Conservation (phyloP, 2,329 filamentous ascomycete genomes). For the Pyrenophora teres region DNA sequence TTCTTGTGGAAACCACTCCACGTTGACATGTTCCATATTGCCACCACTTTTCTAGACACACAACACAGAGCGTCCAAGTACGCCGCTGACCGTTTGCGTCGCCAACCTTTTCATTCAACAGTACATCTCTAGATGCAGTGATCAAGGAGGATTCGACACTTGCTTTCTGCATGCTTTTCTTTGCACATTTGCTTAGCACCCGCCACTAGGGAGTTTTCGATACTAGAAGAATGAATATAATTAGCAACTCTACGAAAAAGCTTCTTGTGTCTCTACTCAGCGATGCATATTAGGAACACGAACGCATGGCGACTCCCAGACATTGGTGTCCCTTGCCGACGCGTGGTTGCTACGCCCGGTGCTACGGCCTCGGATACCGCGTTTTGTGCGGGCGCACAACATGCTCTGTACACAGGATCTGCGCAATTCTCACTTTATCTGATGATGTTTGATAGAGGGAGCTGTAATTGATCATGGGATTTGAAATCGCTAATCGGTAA, state of each 20-base stretch:
- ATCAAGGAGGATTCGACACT: background rate
- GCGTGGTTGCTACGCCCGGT: constrained; percentile 4
- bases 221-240: too few relatives aligned
- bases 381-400: constrained; percentile 1
- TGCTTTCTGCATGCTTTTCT: background rate
- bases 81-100: background rate
- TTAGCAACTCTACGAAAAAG: too few relatives aligned
- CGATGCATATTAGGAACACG: too few relatives aligned
- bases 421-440: background rate
- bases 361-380: constrained; percentile 1
- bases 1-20: constrained; percentile 3
- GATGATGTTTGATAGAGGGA: background rate
- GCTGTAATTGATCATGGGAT: background rate
- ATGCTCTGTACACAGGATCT: background rate
- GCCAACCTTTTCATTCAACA: background rate
- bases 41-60: background rate
- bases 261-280: too few relatives aligned
- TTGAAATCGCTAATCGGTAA: background rate
- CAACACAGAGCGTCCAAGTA: too few relatives aligned
- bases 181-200: background rate
- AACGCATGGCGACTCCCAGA: background rate
- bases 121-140: background rate
- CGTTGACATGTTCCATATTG: too few relatives aligned
- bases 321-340: background rate
- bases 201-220: background rate